Percentiles rank a stretch among this genome's conserved stretches.
These are phyloP conservation scores for Hsuehochloa calcarea DNA, from an alignment of 176 grass and related monocot genomes.

Conservation along the genomic window DNA sequence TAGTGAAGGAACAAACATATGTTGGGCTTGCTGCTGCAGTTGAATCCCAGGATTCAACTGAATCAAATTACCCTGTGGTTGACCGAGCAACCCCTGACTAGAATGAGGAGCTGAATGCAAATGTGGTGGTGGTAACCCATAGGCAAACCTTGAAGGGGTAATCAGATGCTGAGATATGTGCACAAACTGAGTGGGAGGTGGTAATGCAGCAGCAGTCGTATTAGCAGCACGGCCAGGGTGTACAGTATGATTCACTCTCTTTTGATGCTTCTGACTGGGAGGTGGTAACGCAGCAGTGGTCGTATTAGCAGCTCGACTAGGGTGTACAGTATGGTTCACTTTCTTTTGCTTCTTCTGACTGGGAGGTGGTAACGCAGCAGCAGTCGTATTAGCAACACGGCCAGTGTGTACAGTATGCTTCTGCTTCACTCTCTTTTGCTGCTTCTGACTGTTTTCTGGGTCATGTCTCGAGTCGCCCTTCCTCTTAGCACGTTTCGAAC, in stretches of 20 bases:
- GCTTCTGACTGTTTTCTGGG: neutral
- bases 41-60: conserved; percentile 22
- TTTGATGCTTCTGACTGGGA: conserved; percentile 3
- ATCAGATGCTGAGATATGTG: conserved; percentile 8
- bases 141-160: neutral
- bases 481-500: conserved; percentile 24
- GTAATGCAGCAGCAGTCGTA: neutral
- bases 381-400: neutral
- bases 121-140: conserved; percentile 11
- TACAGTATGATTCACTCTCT: conserved; percentile 18
- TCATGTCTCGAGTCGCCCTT: neutral
- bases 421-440: conserved; percentile 37
- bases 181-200: neutral
- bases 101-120: conserved; percentile 28
- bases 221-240: neutral
- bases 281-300: no score
- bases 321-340: no score
- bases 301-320: no score
- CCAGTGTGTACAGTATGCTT: neutral
- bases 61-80: conserved; percentile 24
- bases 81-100: conserved; percentile 8
- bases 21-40: conserved; percentile 27
- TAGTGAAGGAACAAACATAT: conserved; percentile 17
- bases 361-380: neutral
- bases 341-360: no score